These are phyloP conservation scores for Apophysomyces ossiformis DNA, from an alignment of 371 early-diverging fungal species.

Conservation along the genomic window DNA sequence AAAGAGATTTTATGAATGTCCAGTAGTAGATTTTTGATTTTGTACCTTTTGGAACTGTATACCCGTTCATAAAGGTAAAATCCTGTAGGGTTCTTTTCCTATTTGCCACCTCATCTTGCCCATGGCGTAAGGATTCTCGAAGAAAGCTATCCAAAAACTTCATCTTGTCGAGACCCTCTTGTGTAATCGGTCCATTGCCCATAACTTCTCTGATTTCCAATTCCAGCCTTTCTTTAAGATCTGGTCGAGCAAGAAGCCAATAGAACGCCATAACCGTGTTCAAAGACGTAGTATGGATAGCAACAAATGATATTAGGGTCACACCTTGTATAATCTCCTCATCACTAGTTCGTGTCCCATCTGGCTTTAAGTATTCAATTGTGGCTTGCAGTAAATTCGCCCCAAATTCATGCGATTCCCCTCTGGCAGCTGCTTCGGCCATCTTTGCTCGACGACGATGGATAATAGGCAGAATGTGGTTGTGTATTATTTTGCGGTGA, in stretches of 20 bases:
- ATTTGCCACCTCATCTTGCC: constrained; percentile 34
- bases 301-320: constrained; percentile 39
- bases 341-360: constrained; percentile 22
- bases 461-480: constrained; percentile 27
- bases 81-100: constrained; percentile 23
- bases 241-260: constrained; percentile 46
- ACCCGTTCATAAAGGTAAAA: constrained; percentile 43
- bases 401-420: constrained; percentile 10
- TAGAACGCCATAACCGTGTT: constrained; percentile 29
- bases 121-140: constrained; percentile 39
- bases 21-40: too few species aligned
- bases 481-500: constrained; percentile 33
- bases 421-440: constrained; percentile 1
- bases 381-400: constrained; percentile 32
- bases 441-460: constrained; percentile 18
- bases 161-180: constrained; percentile 33
- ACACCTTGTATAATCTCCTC: constrained; percentile 26
- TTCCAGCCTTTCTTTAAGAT: constrained; percentile 23
- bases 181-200: constrained; percentile 29
- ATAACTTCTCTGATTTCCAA: constrained; percentile 34
- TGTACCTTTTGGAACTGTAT: constrained; percentile 35
- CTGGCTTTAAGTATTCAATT: constrained; percentile 24
- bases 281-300: constrained; percentile 42
- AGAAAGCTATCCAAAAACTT: constrained; percentile 39
- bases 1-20: too few species aligned